Evolutionary conservation across 2,329 filamentous ascomycete species (phyloP).

Genomic region (Zasmidium cellare): DNA sequence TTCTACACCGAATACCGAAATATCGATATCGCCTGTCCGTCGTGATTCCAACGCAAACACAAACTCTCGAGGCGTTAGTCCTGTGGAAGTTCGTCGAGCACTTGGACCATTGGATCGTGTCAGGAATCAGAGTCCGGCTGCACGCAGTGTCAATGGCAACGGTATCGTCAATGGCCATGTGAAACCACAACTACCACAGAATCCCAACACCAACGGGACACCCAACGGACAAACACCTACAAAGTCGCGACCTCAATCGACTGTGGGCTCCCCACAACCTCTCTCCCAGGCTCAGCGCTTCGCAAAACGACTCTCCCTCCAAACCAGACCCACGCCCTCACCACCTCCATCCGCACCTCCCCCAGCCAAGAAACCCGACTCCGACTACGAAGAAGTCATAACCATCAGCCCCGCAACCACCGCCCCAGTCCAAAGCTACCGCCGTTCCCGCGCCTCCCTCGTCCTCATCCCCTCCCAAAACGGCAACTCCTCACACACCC

Average conservation of each 20-base stretch:
- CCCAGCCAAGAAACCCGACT: not conserved
- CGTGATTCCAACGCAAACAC: conserved; percentile 4
- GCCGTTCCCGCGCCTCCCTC: not conserved
- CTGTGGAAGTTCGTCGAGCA: conserved; percentile 10
- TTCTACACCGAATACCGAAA: conserved; percentile 15
- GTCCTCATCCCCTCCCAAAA: not conserved
- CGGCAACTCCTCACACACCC: not conserved
- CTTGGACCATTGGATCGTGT: conserved; percentile 8
- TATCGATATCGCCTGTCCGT: conserved; percentile 10
- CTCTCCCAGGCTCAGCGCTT: not conserved
- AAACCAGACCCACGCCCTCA: not conserved
- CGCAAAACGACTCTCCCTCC: conserved; percentile 9
- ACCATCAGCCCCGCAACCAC: conserved; percentile 23
- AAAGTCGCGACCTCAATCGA: not conserved
- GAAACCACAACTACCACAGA: not conserved
- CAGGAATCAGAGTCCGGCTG: conserved; percentile 8
- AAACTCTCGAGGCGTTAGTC: conserved; percentile 12
- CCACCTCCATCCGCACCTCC: not conserved
- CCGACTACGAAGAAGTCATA: conserved; percentile 25
- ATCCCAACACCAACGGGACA: not conserved
- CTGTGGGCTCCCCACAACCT: not conserved
- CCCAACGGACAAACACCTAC: not conserved
- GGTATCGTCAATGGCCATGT: not conserved
- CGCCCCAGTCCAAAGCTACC: conserved; percentile 13
- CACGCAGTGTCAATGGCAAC: not conserved